Evolutionary conservation across 208 protist genomes (phyloP).

Genomic region (Tritrichomonas musculus): DNA sequence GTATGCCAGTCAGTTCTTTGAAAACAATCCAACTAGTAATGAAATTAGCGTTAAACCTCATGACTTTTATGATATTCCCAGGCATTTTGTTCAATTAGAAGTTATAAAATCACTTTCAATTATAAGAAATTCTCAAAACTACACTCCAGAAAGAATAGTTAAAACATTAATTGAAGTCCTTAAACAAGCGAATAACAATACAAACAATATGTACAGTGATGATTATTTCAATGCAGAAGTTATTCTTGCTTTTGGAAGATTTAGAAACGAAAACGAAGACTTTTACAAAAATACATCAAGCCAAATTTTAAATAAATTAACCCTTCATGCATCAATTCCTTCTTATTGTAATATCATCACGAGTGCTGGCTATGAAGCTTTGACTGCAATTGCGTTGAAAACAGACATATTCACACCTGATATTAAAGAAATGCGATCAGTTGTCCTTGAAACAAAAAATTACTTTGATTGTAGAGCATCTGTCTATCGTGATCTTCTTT

Average conservation of each 20-base stretch:
- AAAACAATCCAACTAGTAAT: not conserved
- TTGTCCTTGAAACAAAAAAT: not conserved
- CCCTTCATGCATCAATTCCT: not conserved
- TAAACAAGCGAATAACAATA: not conserved
- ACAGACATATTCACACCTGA: not conserved
- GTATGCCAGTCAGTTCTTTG: not conserved
- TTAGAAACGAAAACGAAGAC: not conserved
- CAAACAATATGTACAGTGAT: not conserved
- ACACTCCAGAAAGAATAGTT: not conserved
- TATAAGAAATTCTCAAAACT: not conserved
- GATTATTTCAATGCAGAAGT: not conserved
- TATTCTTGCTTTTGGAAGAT: not conserved
- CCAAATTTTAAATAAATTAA: not conserved
- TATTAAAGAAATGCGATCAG: not conserved
- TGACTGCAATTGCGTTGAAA: not conserved
- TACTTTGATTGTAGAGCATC: not conserved
- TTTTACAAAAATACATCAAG: no score
- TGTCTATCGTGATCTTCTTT: not conserved
- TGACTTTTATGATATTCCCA: not conserved
- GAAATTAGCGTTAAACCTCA: not conserved
- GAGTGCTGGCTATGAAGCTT: not conserved
- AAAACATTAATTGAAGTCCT: not conserved
- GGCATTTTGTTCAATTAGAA: constrained; percentile 16
- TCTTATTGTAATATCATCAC: not conserved
- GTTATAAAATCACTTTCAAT: not conserved